Conservation (phyloP, 1,284 basidiomycete species). For the Flammula alnicola region DNA sequence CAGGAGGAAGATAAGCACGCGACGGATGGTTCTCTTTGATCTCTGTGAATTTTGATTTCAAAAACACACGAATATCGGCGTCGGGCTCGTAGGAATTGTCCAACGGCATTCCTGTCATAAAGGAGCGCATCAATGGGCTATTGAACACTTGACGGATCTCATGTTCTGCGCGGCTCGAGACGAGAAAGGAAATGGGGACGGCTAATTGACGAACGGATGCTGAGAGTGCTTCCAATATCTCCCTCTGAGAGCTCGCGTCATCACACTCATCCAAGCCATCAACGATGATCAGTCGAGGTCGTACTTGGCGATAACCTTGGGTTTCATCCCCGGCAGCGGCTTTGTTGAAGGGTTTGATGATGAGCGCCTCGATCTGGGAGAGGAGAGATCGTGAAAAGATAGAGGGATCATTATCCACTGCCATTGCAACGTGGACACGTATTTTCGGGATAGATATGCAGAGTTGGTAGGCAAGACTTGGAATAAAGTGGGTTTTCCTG, state of each 20-base stretch:
- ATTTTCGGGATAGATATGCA: slow-evolving; percentile 2
- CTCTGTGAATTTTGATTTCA: background rate
- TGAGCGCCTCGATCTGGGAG: slow-evolving; percentile 4
- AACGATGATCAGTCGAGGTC: slow-evolving; percentile 13
- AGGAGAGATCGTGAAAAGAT: slow-evolving; percentile 13
- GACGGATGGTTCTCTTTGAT: slow-evolving; percentile 1
- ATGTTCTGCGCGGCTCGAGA: slow-evolving; percentile 7
- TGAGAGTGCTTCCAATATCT: background rate
- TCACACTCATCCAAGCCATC: no score
- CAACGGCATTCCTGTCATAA: background rate
- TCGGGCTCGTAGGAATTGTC: background rate
- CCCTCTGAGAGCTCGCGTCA: background rate
- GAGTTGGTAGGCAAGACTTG: slow-evolving; percentile 13
- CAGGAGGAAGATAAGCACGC: background rate
- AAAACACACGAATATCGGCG: background rate
- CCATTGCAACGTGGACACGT: background rate
- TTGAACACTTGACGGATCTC: background rate
- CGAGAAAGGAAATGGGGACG: background rate
- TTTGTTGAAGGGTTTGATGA: slow-evolving; percentile 6
- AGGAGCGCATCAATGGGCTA: background rate
- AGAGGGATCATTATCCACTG: slow-evolving; percentile 3
- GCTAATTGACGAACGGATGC: background rate
- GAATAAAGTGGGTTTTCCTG: background rate
- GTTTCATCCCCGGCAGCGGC: background rate
- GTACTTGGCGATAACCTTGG: slow-evolving; percentile 1